These are phyloP conservation scores for Misopates orontium DNA, from an alignment of 257 asterid species.

Conservation along the genomic window DNA sequence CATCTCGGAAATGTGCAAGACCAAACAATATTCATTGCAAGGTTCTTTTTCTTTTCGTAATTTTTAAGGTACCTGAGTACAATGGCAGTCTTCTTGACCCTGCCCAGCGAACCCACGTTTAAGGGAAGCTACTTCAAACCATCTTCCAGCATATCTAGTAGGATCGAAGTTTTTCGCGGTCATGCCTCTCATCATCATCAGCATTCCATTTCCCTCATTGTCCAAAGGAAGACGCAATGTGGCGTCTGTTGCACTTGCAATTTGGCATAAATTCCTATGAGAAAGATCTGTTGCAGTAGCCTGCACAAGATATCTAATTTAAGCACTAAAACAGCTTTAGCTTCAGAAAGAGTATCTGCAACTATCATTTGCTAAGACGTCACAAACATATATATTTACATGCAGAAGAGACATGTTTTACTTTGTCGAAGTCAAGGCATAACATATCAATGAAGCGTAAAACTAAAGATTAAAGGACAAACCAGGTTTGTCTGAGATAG, in stretches of 20 bases:
- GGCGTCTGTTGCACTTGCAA: slow-evolving; percentile 59
- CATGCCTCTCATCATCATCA: slow-evolving; percentile 90
- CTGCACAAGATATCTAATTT: slow-evolving; percentile 38
- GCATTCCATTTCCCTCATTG: slow-evolving; percentile 50
- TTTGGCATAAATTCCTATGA: slow-evolving; percentile 41
- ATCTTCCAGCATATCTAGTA: slow-evolving; percentile 81
- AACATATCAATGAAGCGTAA: neutral
- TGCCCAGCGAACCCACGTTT: slow-evolving; percentile 94
- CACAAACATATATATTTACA: neutral
- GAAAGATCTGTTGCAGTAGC: slow-evolving; percentile 55
- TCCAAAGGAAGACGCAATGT: slow-evolving; percentile 53
- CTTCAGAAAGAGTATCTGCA: neutral
- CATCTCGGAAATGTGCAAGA: too few relatives aligned
- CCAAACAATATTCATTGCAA: neutral
- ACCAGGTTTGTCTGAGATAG: slow-evolving; percentile 76
- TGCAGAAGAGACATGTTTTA: neutral
- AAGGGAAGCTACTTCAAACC: slow-evolving; percentile 98
- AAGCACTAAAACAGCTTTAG: slow-evolving; percentile 1
- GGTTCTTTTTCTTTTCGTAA: neutral
- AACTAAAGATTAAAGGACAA: slow-evolving; percentile 35
- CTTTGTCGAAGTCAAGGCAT: slow-evolving; percentile 9
- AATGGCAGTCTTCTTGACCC: slow-evolving; percentile 98
- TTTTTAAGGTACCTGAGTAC: slow-evolving; percentile 73
- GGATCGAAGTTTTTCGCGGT: slow-evolving; percentile 80
- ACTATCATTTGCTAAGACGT: slow-evolving; percentile 1